phyloP scores from a whole-genome alignment of 2,329 filamentous ascomycete species.

The Rachicladosporium sp. region DNA sequence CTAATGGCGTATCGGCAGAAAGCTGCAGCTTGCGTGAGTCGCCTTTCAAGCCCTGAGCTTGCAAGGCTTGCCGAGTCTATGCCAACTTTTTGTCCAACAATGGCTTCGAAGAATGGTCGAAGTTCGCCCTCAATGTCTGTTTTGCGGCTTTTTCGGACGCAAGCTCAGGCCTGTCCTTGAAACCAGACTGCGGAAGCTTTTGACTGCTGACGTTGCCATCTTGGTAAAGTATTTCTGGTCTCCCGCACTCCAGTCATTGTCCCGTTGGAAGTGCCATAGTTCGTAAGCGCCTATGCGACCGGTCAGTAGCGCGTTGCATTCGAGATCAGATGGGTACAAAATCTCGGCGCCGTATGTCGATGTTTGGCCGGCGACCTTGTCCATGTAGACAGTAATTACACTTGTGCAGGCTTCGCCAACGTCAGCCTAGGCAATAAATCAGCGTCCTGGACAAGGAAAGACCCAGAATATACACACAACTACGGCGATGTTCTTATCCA shows the following conservation, averaged over 20 bases:
- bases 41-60: no score
- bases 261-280: constrained; percentile 6
- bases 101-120: not conserved
- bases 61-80: no score
- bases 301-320: constrained; percentile 6
- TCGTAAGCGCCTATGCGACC: constrained; percentile 6
- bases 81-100: not conserved
- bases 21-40: no score
- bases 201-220: no score
- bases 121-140: not conserved
- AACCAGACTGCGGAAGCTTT: no score
- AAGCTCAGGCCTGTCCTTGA: constrained; percentile 4
- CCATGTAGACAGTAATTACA: constrained; percentile 8
- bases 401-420: constrained; percentile 11
- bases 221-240: no score
- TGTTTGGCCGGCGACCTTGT: constrained; percentile 3
- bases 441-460: no score
- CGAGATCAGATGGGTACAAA: constrained; percentile 6
- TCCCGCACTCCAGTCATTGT: constrained; percentile 1
- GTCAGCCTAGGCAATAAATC: constrained; percentile 1
- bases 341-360: constrained; percentile 8
- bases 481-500: constrained; percentile 11
- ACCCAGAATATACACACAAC: no score
- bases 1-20: no score
- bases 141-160: not conserved